Evolutionary conservation across 768 basidiomycete genomes (phyloP), one percentile per base, ranked within the genome.

Genomic region (Xanthoconium stramineum): DNA sequence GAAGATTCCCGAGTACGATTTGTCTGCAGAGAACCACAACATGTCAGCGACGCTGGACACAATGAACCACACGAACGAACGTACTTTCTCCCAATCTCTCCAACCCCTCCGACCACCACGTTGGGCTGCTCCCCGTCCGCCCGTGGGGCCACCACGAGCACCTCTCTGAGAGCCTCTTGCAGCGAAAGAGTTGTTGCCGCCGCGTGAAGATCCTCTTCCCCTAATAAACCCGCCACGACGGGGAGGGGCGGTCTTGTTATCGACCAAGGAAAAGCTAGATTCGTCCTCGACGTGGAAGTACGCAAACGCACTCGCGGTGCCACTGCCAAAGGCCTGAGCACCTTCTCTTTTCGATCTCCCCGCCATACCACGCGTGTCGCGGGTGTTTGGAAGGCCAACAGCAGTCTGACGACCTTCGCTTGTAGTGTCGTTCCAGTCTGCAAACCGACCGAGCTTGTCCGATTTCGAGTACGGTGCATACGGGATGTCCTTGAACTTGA

Each of bases 231-330:
- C 80, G n/a, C 91, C 89, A 44, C 89, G 81, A 61, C 90, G 84
- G 35, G 85, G 80, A 44, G 84, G 76, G 39, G 83, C 77, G 44
- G 84, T 68, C 74, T 92, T 95, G 71, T 86, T 93, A 68, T 98
- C 95, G 47, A 99, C 97, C 48, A 99, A 80, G 20, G 93, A 95
- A 81, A 99, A 99, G 47, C 86, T 89, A 7, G 93, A 89, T 74
- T 99, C 97, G 67, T 99, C 97, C 74, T 98, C 97, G 55, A 91
- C 95, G 73, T 98, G 95, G 79, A 94, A 94, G 74, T 96, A 97
- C 8, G 93, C 91, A 68, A 98, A 98, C 14, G 93, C 92, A 64
- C 86, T 95, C 12, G 91, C 87, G 49, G 88, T 85, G 20, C 89
- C 90, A 54, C 93, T 94, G 37, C 94, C 94, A 68, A 92, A 96